Conservation (phyloP, 2,329 filamentous ascomycete species). For the Fusarium citri region DNA sequence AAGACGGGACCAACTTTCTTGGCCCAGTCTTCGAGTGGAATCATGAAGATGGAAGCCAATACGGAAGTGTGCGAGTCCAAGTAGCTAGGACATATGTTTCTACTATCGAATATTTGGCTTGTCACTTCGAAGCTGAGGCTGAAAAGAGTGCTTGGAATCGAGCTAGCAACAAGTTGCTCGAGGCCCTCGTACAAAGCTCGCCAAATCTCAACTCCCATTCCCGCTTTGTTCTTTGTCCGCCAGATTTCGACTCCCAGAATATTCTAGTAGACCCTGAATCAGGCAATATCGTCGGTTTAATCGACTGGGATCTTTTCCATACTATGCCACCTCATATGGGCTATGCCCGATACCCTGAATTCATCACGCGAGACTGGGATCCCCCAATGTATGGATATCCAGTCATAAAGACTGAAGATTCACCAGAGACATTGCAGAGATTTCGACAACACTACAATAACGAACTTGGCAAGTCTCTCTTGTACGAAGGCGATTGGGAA, state of each 20-base stretch:
- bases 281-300: neutral
- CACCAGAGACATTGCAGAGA: neutral
- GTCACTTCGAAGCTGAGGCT: neutral
- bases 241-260: slow-evolving; percentile 7
- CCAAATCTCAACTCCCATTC: neutral
- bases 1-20: neutral
- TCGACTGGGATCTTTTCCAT: slow-evolving; percentile 8
- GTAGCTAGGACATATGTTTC: neutral
- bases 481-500: neutral
- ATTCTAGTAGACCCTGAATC: neutral
- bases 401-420: neutral
- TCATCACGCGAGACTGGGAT: slow-evolving; percentile 1
- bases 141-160: neutral
- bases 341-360: neutral
- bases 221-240: neutral
- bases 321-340: neutral
- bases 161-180: neutral
- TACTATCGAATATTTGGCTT: rapidly evolving
- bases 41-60: neutral
- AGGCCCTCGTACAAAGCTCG: neutral
- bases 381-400: slow-evolving; percentile 16
- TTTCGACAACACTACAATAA: neutral
- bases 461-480: neutral
- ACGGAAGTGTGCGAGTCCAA: neutral
- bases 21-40: neutral